A percentile compares a stretch with the other conserved stretches of the same genome.
These are phyloP conservation scores for Tolypocladium nubicola DNA, from an alignment of 2,329 filamentous ascomycete genomes.

Conservation along the genomic window DNA sequence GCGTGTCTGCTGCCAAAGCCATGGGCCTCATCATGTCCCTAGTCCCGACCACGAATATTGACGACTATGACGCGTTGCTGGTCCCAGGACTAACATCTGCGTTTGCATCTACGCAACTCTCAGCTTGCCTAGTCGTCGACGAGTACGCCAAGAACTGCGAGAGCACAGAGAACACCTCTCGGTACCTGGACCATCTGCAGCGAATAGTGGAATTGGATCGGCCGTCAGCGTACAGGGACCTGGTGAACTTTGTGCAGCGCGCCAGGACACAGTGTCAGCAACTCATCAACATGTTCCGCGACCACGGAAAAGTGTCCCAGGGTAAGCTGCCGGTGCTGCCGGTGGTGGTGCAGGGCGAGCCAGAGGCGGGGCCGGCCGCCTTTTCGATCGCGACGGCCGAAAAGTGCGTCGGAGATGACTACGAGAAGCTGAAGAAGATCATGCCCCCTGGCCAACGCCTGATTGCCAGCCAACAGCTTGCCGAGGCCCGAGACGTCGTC, in stretches of 20 bases:
- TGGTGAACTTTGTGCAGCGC: constrained; percentile 82
- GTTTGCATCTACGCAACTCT: constrained; percentile 78
- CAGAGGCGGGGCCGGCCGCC: constrained; percentile 81
- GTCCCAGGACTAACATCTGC: constrained; percentile 58
- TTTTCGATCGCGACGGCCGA: constrained; percentile 85
- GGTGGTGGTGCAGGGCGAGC: constrained; percentile 87
- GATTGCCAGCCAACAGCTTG: constrained; percentile 68
- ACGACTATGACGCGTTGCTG: constrained; percentile 55
- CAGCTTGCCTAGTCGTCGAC: constrained; percentile 73
- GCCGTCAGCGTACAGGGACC: constrained; percentile 75
- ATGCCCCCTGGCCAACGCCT: constrained; percentile 82
- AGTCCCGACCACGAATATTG: constrained; percentile 54
- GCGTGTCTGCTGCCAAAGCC: constrained; percentile 76
- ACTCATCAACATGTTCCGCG: constrained; percentile 81
- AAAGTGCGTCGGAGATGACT: constrained; percentile 77
- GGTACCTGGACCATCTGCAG: constrained; percentile 57
- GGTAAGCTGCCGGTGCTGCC: constrained; percentile 70
- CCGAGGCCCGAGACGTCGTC: constrained; percentile 64
- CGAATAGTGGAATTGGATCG: constrained; percentile 72
- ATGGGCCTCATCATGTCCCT: constrained; percentile 74
- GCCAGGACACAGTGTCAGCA: constrained; percentile 87
- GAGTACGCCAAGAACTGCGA: constrained; percentile 64
- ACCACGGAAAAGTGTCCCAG: constrained; percentile 72
- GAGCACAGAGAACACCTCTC: constrained; percentile 26
- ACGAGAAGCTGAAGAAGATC: constrained; percentile 77